These are phyloP conservation scores for Colletotrichum somersetense DNA, from an alignment of 2,329 filamentous ascomycete species.

Conservation along the genomic window DNA sequence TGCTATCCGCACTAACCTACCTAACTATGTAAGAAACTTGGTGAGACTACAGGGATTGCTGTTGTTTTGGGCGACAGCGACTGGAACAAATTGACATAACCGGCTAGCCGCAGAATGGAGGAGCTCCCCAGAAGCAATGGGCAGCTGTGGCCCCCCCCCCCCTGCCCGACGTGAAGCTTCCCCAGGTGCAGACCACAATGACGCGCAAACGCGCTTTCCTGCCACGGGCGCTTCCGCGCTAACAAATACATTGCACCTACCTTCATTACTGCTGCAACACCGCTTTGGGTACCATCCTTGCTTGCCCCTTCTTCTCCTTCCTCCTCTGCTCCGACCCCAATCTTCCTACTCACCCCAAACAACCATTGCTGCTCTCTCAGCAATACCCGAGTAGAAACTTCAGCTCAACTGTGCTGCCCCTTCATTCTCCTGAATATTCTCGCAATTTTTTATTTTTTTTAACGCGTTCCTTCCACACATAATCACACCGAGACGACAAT, in stretches of 20 bases:
- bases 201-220: slow-evolving; percentile 25
- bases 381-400: neutral
- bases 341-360: neutral
- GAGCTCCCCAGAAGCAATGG: slow-evolving; percentile 18
- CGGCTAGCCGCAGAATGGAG: neutral
- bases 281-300: no score
- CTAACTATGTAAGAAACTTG: neutral
- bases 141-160: slow-evolving; percentile 1
- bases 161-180: slow-evolving; percentile 11
- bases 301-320: neutral
- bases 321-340: slow-evolving; percentile 2
- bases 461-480: slow-evolving; percentile 10
- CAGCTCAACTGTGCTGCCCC: neutral
- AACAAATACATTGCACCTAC: slow-evolving; percentile 3
- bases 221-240: neutral
- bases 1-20: neutral
- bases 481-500: slow-evolving; percentile 22
- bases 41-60: neutral
- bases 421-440: neutral
- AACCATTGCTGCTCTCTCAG: neutral
- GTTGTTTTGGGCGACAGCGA: neutral
- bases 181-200: neutral
- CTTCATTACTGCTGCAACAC: slow-evolving; percentile 1
- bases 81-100: neutral
- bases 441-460: neutral